Base-by-base conservation (phyloP, 495 filamentous ascomycete genomes). In the Tuber melanosporum region DNA sequence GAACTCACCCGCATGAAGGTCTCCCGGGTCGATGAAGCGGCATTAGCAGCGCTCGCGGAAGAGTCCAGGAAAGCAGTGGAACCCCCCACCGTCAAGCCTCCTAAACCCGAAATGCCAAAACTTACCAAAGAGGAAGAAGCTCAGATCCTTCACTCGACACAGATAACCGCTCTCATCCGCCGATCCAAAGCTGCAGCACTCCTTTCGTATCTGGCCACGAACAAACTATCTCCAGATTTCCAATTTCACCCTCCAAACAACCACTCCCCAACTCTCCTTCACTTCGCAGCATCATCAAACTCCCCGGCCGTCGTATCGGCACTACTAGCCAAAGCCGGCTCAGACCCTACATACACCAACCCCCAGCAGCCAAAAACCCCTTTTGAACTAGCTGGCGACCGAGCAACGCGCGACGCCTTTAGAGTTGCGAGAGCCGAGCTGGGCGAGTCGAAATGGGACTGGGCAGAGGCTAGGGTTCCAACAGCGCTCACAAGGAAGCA, bases 1-100 rank as follows among this genome's bases (percentile, higher is more conserved):
- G 96, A 99, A 83, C 87, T 99, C 9, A 99, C 95, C 0, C 87
- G 95, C 2, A 88, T 96, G 15, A 98, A 99, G 84, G 86, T 97
- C 71, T 91, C 89, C 75, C 88, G 91, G 72, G 88, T 98, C 46
- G 88, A 91, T 77, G 87, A 92, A 85, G 86, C 84, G 39, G 87
- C 87, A 10, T 85, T 89, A 36, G 85, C 86, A 12, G 85, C 84
- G 39, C 78, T 74, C 36, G 26, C 72, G n/a, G 43, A 46, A 17
- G n/a, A 26, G 20, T 47, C 69, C 78, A 66, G 47, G 15, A 44
- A 57, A 77, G 70, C 81, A 79, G 85, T 77, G 80, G 82, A 75
- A 72, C 76, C 82, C 73, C 85, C 77, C 80, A 86, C 75, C 74
- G 83, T 84, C 42, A 87, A 78, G 84, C 85, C 73, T 79, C 84